phyloP scores from a whole-genome alignment of 2,329 filamentous ascomycete genomes.

The Colletotrichum musae region DNA sequence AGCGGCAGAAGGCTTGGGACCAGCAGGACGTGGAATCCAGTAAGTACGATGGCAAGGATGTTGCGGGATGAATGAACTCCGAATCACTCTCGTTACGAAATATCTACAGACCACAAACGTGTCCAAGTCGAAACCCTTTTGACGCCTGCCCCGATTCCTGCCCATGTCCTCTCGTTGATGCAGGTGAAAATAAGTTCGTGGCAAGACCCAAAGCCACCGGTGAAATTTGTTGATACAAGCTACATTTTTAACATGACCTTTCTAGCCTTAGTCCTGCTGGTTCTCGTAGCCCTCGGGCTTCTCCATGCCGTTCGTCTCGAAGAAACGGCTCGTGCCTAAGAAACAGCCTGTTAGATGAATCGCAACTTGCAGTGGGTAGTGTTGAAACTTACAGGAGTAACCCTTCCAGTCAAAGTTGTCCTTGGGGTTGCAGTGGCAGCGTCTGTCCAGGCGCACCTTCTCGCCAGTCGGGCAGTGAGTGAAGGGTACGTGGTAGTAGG shows the following conservation, averaged over 20 bases:
- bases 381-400: conserved; percentile 84
- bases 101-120: conserved; percentile 38
- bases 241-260: conserved; percentile 13
- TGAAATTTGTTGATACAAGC: conserved; percentile 37
- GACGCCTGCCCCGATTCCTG: conserved; percentile 39
- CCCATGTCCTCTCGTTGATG: conserved; percentile 31
- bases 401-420: conserved; percentile 99
- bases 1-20: too few species aligned
- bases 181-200: conserved; percentile 28
- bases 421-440: conserved; percentile 94
- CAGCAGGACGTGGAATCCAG: too few species aligned
- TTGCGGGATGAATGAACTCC: conserved; percentile 9
- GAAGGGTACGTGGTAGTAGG: conserved; percentile 97
- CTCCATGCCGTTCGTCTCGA: conserved; percentile 82
- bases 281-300: conserved; percentile 91
- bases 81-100: conserved; percentile 26
- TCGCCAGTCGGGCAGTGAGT: conserved; percentile 97
- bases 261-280: conserved; percentile 65
- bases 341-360: neutral
- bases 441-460: conserved; percentile 84
- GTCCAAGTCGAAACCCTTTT: conserved; percentile 38
- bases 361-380: neutral
- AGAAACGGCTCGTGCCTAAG: conserved; percentile 86
- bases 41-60: too few species aligned
- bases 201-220: conserved; percentile 35